Evolutionary conservation across 2,329 filamentous ascomycete genomes (phyloP).

Genomic region (Sordariomycetes sp.): DNA sequence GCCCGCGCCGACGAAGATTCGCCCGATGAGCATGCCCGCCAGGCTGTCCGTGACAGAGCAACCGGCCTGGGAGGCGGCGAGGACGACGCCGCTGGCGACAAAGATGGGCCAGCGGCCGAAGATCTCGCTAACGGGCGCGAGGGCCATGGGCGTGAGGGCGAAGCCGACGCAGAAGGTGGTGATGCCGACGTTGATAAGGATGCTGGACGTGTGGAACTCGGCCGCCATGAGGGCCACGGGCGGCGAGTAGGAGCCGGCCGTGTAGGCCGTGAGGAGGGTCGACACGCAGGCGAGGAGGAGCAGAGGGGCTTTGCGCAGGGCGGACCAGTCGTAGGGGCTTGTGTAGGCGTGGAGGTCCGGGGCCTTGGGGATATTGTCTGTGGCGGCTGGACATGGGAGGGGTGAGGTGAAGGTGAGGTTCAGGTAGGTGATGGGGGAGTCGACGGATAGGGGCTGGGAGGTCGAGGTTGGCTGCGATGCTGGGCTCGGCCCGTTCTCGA

Average conservation of each 20-base stretch:
- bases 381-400: constrained; percentile 16
- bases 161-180: constrained; percentile 79
- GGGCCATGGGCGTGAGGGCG: constrained; percentile 73
- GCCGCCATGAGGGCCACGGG: constrained; percentile 54
- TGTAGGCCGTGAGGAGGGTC: constrained; percentile 70
- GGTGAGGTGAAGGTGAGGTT: constrained; percentile 31
- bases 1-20: constrained; percentile 71
- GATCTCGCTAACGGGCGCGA: constrained; percentile 82
- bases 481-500: background rate
- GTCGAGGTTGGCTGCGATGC: too few relatives aligned
- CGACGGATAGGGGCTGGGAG: too few relatives aligned
- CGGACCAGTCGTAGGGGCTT: constrained; percentile 68
- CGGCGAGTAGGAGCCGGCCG: constrained; percentile 72
- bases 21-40: constrained; percentile 63
- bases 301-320: constrained; percentile 58
- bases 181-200: constrained; percentile 66
- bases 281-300: constrained; percentile 68
- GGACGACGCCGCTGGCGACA: constrained; percentile 61
- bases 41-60: constrained; percentile 64
- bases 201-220: constrained; percentile 54
- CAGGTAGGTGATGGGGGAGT: constrained; percentile 25
- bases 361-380: constrained; percentile 17
- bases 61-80: constrained; percentile 60
- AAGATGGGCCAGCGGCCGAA: constrained; percentile 83
- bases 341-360: constrained; percentile 59